Evolutionary conservation across 768 basidiomycete species (phyloP).

Genomic region (Wakefieldia striispora): DNA sequence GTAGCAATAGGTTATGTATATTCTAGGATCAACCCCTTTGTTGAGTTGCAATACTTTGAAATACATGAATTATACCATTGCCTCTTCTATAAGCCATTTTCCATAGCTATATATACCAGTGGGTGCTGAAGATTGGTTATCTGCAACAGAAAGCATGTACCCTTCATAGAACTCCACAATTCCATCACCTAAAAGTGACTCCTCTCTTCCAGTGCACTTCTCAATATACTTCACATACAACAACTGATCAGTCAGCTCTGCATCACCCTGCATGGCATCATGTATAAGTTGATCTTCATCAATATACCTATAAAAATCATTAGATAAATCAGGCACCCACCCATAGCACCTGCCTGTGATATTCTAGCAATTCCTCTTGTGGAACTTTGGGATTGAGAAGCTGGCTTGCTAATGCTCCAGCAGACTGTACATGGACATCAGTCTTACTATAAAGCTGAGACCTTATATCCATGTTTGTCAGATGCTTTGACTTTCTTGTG

Average conservation of each 20-base stretch:
- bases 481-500: conserved; percentile 38
- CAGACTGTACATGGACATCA: conserved; percentile 38
- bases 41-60: too few species aligned
- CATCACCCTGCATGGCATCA: conserved; percentile 50
- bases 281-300: conserved; percentile 69
- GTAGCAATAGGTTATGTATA: too few species aligned
- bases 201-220: conserved; percentile 29
- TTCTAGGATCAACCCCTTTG: not conserved
- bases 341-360: conserved; percentile 53
- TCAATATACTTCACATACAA: conserved; percentile 54
- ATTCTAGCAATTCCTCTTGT: conserved; percentile 64
- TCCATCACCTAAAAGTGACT: conserved; percentile 9
- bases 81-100: conserved; percentile 20
- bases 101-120: conserved; percentile 16
- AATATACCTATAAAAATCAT: conserved; percentile 51
- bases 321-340: not conserved
- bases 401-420: conserved; percentile 55
- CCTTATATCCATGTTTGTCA: conserved; percentile 26
- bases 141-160: conserved; percentile 17
- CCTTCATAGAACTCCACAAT: conserved; percentile 18
- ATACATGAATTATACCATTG: not conserved
- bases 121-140: not conserved
- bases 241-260: conserved; percentile 58
- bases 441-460: conserved; percentile 27
- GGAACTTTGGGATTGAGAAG: conserved; percentile 64